Evolutionary conservation across 805 yeast species (phyloP), one percentile per base, ranked within the genome.

Genomic region (Candida maltosa): DNA sequence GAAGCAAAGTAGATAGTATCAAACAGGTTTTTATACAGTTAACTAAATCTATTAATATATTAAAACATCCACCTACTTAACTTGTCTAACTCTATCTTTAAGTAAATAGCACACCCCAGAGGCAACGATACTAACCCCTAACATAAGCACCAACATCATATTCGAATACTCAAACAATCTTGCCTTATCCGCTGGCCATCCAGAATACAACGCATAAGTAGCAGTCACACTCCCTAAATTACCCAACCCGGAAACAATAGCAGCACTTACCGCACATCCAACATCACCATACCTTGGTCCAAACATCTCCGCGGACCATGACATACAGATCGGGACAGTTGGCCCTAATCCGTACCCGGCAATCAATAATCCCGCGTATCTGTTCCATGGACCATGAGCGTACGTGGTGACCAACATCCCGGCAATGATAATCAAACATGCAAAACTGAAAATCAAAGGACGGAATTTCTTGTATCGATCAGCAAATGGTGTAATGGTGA

Each of bases 261-360:
- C 96, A 6, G 88, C 73, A 29, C 87, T 75, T 20, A 83, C 87
- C 2, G 95, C 95, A 40, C 79, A 69, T 6, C 96, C 96, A 31
- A 87, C 80, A 50, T 86, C 93, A 18, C 94, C 94, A 51, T 87
- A 81, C 31, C 74, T 66, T 8, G 74, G 69, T 5, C 72, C 74
- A 64, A 86, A 82, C 31, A 84, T 82, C 48, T 83, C 89, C 1
- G 89, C 78, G 0, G 88, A 60, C 83, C 85, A 76, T 1, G 95
- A 75, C 95, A 87, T 87, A 49, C 80, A 73, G 25, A 83, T 86
- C 18, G 96, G 95, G 10, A 86, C 94, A 0, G 96, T 87, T 15
- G 95, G 93, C 8, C 96, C 96, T 32, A 87, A 69, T 1, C 96
- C 96, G 46, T 80, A 83, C 0, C 96, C 96, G 5, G 86, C 79